phyloP scores from a whole-genome alignment of 2,329 filamentous ascomycete species.

The Alternaria viburni region DNA sequence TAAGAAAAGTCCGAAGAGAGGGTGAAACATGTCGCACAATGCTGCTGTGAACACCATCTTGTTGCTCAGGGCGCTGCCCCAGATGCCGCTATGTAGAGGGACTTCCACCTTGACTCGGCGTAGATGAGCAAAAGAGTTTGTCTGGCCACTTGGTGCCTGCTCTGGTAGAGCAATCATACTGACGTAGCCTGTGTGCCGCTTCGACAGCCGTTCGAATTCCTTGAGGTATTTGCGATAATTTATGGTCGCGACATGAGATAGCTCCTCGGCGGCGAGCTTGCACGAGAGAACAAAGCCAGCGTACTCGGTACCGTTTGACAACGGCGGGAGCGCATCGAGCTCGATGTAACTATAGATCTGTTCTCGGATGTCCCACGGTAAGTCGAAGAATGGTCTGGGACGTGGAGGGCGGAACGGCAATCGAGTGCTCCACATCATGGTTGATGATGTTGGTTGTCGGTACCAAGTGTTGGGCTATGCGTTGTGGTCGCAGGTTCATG shows the following conservation, averaged over 20 bases:
- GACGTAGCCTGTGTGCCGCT: too few species aligned
- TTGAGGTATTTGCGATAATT: not conserved
- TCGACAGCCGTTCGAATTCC: not conserved
- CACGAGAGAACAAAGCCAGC: not conserved
- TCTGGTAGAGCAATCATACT: too few species aligned
- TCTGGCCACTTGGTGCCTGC: not conserved
- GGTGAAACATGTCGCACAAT: not conserved
- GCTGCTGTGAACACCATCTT: too few species aligned
- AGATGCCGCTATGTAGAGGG: too few species aligned
- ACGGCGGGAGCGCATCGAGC: not conserved
- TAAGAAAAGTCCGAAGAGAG: not conserved
- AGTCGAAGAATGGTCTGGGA: not conserved
- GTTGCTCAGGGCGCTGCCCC: too few species aligned
- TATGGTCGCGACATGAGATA: not conserved
- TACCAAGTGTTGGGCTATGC: not conserved
- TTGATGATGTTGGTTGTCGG: not conserved
- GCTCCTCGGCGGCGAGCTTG: not conserved
- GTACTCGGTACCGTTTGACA: not conserved
- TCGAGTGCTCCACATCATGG: not conserved
- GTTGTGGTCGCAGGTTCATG: not conserved
- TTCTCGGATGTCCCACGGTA: not conserved
- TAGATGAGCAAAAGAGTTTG: not conserved
- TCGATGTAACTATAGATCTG: not conserved
- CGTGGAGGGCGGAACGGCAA: not conserved
- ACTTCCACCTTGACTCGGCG: too few species aligned